These are phyloP conservation scores for Papiliotrema fonsecae DNA, from an alignment of 1,284 basidiomycete species.

Conservation along the genomic window DNA sequence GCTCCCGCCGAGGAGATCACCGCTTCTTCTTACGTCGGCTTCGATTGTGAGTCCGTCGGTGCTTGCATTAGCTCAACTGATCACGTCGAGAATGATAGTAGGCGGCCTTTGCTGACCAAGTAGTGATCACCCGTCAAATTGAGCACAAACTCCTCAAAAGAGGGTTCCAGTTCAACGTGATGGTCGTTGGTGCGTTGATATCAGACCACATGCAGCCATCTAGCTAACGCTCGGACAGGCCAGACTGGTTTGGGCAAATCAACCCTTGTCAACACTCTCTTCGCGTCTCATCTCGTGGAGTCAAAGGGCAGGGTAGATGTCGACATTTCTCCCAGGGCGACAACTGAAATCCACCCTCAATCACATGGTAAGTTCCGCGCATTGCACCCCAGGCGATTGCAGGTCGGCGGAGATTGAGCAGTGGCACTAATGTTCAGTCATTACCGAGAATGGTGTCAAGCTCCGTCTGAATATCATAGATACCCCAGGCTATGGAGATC, in stretches of 20 bases:
- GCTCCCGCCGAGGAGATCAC: constrained; percentile 60
- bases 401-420: too few relatives aligned
- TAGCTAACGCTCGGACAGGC: constrained; percentile 53
- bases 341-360: constrained; percentile 94
- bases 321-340: constrained; percentile 83
- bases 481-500: constrained; percentile 97
- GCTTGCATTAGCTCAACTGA: background rate
- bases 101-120: background rate
- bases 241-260: constrained; percentile 98
- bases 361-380: constrained; percentile 71
- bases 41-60: constrained; percentile 58
- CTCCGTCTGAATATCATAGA: constrained; percentile 97
- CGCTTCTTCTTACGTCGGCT: constrained; percentile 84
- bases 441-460: constrained; percentile 92
- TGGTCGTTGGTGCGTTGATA: constrained; percentile 71
- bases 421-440: constrained; percentile 57
- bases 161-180: constrained; percentile 98
- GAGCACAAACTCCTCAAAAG: constrained; percentile 99
- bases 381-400: too few relatives aligned
- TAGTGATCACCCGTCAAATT: constrained; percentile 88
- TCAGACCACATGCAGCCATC: background rate
- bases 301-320: constrained; percentile 88
- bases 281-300: constrained; percentile 95
- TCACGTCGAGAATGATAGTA: background rate
- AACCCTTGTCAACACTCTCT: constrained; percentile 97